Evolutionary conservation across 768 basidiomycete species (phyloP).

Genomic region (Amanita pseudoporphyria): DNA sequence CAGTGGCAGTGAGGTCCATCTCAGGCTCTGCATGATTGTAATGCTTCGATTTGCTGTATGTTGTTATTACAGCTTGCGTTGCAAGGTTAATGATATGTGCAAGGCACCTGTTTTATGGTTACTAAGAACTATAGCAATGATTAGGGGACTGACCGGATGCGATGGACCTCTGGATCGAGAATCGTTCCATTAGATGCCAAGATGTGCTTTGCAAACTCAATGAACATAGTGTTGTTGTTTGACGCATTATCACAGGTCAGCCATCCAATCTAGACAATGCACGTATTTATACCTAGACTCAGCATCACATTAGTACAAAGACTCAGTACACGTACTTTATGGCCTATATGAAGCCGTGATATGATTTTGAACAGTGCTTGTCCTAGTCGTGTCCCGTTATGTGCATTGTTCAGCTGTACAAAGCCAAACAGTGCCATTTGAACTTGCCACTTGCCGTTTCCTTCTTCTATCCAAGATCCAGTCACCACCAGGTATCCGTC

Average conservation of each 20-base stretch:
- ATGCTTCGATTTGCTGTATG: conserved; percentile 17
- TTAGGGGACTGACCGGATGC: not conserved
- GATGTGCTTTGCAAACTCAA: not conserved
- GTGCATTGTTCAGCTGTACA: conserved; percentile 29
- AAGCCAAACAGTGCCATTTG: conserved; percentile 25
- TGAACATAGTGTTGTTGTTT: not conserved
- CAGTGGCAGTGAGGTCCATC: conserved; percentile 9
- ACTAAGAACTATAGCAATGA: no score
- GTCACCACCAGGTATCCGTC: conserved; percentile 32
- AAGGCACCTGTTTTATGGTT: conserved; percentile 13
- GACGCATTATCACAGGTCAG: not conserved
- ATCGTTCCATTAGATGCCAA: not conserved
- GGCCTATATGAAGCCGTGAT: conserved; percentile 16
- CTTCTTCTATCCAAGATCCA: conserved; percentile 29
- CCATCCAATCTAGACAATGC: not conserved
- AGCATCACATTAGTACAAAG: not conserved
- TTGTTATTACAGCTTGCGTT: conserved; percentile 19
- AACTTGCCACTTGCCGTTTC: conserved; percentile 16
- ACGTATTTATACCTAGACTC: not conserved
- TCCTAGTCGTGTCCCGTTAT: conserved; percentile 21
- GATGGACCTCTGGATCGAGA: not conserved
- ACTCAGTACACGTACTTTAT: conserved; percentile 17
- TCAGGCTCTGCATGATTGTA: conserved; percentile 15
- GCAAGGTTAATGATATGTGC: no score
- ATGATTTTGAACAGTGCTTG: conserved; percentile 23